Evolutionary conservation across 2,329 filamentous ascomycete genomes (phyloP).

Genomic region (Monosporascus sp.): DNA sequence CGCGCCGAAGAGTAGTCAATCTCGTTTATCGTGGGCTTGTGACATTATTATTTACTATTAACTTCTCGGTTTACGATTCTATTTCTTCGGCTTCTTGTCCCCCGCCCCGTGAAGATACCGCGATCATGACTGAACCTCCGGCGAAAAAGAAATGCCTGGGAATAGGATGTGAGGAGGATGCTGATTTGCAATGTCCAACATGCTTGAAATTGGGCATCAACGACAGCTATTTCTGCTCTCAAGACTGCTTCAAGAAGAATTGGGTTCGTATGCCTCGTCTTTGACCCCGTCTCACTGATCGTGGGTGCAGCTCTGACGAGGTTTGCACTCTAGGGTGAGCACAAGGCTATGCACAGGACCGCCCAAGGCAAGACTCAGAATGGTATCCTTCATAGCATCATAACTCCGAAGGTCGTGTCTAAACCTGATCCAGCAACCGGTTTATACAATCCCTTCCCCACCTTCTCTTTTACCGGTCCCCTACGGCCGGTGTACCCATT

Average conservation of each 20-base stretch:
- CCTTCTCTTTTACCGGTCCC: slow-evolving; percentile 74
- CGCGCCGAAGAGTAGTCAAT: background rate
- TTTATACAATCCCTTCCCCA: slow-evolving; percentile 86
- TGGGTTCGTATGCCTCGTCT: slow-evolving; percentile 62
- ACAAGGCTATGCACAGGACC: slow-evolving; percentile 81
- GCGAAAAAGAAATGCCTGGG: slow-evolving; percentile 71
- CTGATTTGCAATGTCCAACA: slow-evolving; percentile 85
- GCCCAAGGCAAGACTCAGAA: slow-evolving; percentile 43
- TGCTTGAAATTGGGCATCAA: slow-evolving; percentile 84
- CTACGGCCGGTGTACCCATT: slow-evolving; percentile 85
- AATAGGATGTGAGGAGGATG: slow-evolving; percentile 79
- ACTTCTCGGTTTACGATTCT: background rate
- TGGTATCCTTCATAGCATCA: slow-evolving; percentile 67
- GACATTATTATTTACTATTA: background rate
- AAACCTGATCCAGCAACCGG: slow-evolving; percentile 87
- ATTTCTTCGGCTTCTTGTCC: background rate
- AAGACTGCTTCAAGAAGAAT: slow-evolving; percentile 98
- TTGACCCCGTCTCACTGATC: background rate
- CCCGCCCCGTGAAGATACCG: background rate
- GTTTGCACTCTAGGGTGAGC: slow-evolving; percentile 54
- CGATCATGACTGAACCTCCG: slow-evolving; percentile 39
- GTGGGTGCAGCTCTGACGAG: slow-evolving; percentile 3
- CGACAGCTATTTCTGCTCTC: slow-evolving; percentile 94
- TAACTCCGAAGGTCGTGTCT: slow-evolving; percentile 79
- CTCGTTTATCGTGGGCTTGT: background rate